Evolutionary conservation across 345 rosid genomes (phyloP), one percentile per base, ranked within the genome.

Genomic region (Acer negundo): DNA sequence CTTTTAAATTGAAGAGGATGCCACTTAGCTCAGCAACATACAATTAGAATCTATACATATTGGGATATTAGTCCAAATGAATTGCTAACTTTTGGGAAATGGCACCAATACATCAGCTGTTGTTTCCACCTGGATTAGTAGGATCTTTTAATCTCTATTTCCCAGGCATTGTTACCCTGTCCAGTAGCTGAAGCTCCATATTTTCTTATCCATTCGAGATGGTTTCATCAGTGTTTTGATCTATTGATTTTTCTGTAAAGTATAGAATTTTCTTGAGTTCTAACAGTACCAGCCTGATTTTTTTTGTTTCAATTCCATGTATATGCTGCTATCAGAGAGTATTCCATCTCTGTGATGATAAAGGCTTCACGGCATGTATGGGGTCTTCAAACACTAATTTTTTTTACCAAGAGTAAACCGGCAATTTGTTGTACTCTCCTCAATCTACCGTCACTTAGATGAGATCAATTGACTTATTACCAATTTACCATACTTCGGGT

Each of bases 131-230:
- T 12, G 44, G 62, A 55, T 28, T 9, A 19, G 4, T 24, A 16
- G 16, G 42, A 15, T 47, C 10, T 73, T 42, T 42, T 44, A 44
- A 62, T 24, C 35, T 23, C 13, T n/a, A 12, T 40, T 11, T 22
- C 53, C 23, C 6, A 49, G 42, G 12, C 35, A 26, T 11, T 24
- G 31, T 19, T 47, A 22, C 31, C 8, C 47, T 19, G 11, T 26
- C 67, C 47, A 62, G 59, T 8, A 17, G 69, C 56, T 46, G 58
- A 42, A 62, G 44, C 51, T 74, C 26, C 42, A 44, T 42, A 62
- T 23, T 73, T n/a, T 12, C 70, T 55, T 55, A 16, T 75, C 24
- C 51, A 3, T 1, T 22, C 15, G 35, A 75, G 78, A 74, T 49
- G 62, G 17, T 51, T 65, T 49, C 49, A 31, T 49, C 46, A 4